Evolutionary conservation across 192 early-diverging fungal species (phyloP), one percentile per base, ranked within the genome.

Genomic region (Ambispora gerdemannii): DNA sequence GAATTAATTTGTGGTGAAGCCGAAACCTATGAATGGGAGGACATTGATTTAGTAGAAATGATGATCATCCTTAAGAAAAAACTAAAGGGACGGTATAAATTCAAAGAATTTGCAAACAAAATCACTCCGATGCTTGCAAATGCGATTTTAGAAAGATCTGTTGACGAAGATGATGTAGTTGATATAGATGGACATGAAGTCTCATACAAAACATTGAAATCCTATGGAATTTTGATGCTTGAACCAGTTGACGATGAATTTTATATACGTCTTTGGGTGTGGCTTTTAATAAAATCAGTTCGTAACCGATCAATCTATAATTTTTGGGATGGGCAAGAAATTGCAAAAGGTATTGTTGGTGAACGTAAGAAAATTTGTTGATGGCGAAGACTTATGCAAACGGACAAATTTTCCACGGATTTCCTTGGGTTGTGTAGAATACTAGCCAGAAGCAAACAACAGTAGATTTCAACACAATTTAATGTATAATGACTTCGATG

Each of bases 71-170:
- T 63, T 17, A 22, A 43, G n/a, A 10, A 19, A 19, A 36, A 63
- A 13, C 17, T 63, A 22, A 3, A 20, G 11, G 30, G 4, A 38
- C 19, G 2, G 3, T 63, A 63, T 63, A 2, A 35, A 3, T 63
- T 63, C n/a, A 7, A 19, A 35, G 17, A 6, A n/a, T 34, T 35
- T 34, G 32, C 34, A 38, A n/a, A 24, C 4, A 3, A 38, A 22
- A 35, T 63, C n/a, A 22, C 2, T 63, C 35, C 17, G 38, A 8
- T 43, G 8, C 34, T 63, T 36, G 34, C 61, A 63, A 38, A 63
- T 63, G 61, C 61, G 13, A 63, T 63, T 58, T 58, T 58, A 58
- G 55, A 58, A 58, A 58, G 55, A 58, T 15, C 27, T 27, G 55
- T 58, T 28, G 11, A 25, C 1, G 4, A 27, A 27, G 32, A 58